Base-by-base conservation (phyloP, 495 filamentous ascomycete genomes). In the Rhypophila decipiens region DNA sequence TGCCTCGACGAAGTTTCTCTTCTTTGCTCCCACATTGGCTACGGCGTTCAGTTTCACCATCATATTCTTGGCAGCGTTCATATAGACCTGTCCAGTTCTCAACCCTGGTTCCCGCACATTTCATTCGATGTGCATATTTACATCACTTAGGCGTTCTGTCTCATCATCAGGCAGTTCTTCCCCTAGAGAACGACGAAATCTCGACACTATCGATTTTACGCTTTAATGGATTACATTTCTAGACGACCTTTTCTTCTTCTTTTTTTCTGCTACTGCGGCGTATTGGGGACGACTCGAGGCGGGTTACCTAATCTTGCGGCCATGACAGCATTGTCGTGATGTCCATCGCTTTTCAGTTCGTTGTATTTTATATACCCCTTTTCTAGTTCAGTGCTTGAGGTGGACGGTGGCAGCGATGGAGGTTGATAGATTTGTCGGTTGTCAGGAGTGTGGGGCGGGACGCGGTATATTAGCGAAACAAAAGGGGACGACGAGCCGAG, bases 311-410 rank as follows among this genome's bases (percentile, higher is more conserved):
- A 42, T 42, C 17, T n/a, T 24, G 20, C 22, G 18, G 48, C 27
- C 17, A 37, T 17, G 27, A 39, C 13, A 34, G 39, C 41, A 42
- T 31, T 13, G 27, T 7, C 42, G 4, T 29, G 24, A 29, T 47
- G 46, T 61, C n/a, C n/a, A n/a, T 63, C 57, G 60, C 57, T 53
- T 53, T 69, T 61, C 53, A 48, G 58, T 69, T 67, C 51, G 49
- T 63, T 66, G 53, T 64, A 59, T 47, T 56, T 67, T 63, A 55
- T 60, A 68, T 68, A 70, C 27, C 27, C 27, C 7, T n/a, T n/a
- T n/a, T n/a, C n/a, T n/a, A n/a, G n/a, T n/a, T n/a, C n/a, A n/a
- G n/a, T n/a, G n/a, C n/a, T n/a, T n/a, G n/a, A n/a, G n/a, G n/a
- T n/a, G n/a, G n/a, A n/a, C n/a, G n/a, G n/a, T n/a, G n/a, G n/a